Conservation (phyloP, 2,329 filamentous ascomycete species). For the Fusarium cicatricum region DNA sequence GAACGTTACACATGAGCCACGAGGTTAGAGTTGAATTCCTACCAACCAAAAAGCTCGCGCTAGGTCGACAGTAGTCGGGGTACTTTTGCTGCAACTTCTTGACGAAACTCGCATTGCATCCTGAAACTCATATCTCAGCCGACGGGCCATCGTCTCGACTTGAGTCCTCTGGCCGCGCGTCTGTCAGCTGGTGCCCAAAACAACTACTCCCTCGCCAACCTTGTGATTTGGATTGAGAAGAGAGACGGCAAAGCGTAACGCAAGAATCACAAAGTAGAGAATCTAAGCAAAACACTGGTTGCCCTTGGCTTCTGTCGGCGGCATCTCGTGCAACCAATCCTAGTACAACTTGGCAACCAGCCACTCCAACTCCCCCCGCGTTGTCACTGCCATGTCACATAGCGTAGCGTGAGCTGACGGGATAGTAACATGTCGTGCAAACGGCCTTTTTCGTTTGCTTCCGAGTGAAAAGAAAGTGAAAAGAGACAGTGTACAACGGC, state of each 20-base stretch:
- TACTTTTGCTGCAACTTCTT: no score
- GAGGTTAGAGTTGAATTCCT: no score
- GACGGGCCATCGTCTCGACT: neutral
- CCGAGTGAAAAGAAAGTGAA: neutral
- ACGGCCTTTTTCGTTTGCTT: slow-evolving; percentile 2
- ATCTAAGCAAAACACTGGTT: neutral
- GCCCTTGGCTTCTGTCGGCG: neutral
- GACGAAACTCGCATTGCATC: no score
- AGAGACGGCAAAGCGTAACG: slow-evolving; percentile 3
- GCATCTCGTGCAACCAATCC: neutral
- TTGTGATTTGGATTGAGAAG: neutral
- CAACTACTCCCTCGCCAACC: no score
- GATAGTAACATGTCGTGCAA: neutral
- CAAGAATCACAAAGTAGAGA: neutral
- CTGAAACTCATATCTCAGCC: neutral
- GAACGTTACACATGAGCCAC: no score
- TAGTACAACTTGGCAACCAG: no score
- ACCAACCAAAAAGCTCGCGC: no score
- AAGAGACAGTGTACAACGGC: no score
- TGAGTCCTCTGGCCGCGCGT: neutral
- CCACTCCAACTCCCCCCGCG: slow-evolving; percentile 23
- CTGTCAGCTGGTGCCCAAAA: no score
- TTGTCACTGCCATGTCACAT: no score
- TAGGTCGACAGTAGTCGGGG: no score
- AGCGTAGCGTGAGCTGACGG: slow-evolving; percentile 14